A percentile compares a stretch with the other conserved stretches of the same genome.
phyloP scores from a whole-genome alignment of 2,329 filamentous ascomycete genomes.

The Chlorencoelia australis region DNA sequence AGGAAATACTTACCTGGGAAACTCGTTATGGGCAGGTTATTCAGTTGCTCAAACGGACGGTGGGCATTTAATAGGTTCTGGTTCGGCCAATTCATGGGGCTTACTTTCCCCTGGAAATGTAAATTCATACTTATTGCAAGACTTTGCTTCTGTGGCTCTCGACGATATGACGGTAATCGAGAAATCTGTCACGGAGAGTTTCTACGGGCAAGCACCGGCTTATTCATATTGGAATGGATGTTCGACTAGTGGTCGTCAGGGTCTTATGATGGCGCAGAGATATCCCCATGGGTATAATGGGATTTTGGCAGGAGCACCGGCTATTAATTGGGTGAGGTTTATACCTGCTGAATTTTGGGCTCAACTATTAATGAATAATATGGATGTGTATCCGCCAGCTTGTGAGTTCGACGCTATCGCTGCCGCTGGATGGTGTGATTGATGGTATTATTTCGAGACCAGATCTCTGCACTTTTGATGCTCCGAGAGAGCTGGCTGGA shows the following conservation, averaged over 20 bases:
- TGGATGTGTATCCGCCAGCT: neutral
- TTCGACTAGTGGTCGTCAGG: slow-evolving; percentile 31
- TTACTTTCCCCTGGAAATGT: slow-evolving; percentile 10
- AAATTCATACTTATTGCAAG: slow-evolving; percentile 23
- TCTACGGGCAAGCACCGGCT: slow-evolving; percentile 25
- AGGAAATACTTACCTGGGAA: neutral
- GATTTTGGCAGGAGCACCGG: slow-evolving; percentile 31
- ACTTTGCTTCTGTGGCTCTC: slow-evolving; percentile 30
- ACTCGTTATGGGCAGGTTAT: neutral
- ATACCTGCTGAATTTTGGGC: neutral
- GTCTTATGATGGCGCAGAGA: slow-evolving; percentile 29
- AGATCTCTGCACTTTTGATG: slow-evolving; percentile 24
- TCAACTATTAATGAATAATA: slow-evolving; percentile 3
- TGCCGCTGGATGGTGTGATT: slow-evolving; percentile 35
- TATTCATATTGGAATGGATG: slow-evolving; percentile 32
- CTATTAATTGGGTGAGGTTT: slow-evolving; percentile 21
- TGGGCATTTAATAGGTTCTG: too few relatives aligned
- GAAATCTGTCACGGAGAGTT: slow-evolving; percentile 27
- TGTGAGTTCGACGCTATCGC: neutral
- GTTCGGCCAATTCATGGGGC: slow-evolving; percentile 1
- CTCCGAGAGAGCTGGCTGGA: neutral
- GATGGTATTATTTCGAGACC: slow-evolving; percentile 36
- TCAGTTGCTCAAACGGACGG: slow-evolving; percentile 1
- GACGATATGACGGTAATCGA: slow-evolving; percentile 26
- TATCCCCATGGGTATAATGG: slow-evolving; percentile 31